Evolutionary conservation across 495 filamentous ascomycete species (phyloP).

Genomic region (Darksidea phi): DNA sequence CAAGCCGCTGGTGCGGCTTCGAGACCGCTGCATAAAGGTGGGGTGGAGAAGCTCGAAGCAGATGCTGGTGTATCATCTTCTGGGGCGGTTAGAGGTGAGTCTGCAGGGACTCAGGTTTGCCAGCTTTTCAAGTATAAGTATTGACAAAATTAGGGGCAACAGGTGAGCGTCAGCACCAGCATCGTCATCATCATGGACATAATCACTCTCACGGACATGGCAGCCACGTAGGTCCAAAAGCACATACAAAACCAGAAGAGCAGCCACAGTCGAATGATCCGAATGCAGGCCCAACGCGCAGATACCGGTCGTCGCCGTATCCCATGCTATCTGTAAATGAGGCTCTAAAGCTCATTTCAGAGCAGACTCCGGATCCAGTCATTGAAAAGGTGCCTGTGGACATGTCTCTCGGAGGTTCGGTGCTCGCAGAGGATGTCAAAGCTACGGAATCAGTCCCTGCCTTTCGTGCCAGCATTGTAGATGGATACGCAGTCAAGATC

Average conservation of each 20-base stretch:
- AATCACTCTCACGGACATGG: slow-evolving; percentile 58
- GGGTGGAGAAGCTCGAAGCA: slow-evolving; percentile 76
- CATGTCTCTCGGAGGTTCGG: slow-evolving; percentile 63
- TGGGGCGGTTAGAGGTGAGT: slow-evolving; percentile 8
- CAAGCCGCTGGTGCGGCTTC: slow-evolving; percentile 86
- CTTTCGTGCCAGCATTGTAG: slow-evolving; percentile 92
- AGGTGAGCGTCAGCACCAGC: slow-evolving; percentile 34
- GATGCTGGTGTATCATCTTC: slow-evolving; percentile 64
- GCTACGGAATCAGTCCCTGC: slow-evolving; percentile 84
- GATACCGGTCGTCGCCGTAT: slow-evolving; percentile 84
- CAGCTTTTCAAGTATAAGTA: too few species aligned
- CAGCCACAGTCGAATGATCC: slow-evolving; percentile 76
- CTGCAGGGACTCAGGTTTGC: too few species aligned
- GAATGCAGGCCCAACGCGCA: slow-evolving; percentile 67
- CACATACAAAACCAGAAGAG: slow-evolving; percentile 66
- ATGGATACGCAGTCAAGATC: slow-evolving; percentile 72
- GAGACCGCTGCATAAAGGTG: slow-evolving; percentile 73
- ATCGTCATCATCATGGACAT: slow-evolving; percentile 58
- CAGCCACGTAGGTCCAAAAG: slow-evolving; percentile 63
- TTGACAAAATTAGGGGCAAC: slow-evolving; percentile 10
- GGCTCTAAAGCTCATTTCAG: slow-evolving; percentile 67
- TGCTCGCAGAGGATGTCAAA: slow-evolving; percentile 79
- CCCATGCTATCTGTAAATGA: slow-evolving; percentile 86
- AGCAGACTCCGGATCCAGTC: slow-evolving; percentile 63
- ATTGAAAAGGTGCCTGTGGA: slow-evolving; percentile 59